These are phyloP conservation scores for Trypanosoma lewisi DNA, from an alignment of 208 protist genomes.

Conservation along the genomic window DNA sequence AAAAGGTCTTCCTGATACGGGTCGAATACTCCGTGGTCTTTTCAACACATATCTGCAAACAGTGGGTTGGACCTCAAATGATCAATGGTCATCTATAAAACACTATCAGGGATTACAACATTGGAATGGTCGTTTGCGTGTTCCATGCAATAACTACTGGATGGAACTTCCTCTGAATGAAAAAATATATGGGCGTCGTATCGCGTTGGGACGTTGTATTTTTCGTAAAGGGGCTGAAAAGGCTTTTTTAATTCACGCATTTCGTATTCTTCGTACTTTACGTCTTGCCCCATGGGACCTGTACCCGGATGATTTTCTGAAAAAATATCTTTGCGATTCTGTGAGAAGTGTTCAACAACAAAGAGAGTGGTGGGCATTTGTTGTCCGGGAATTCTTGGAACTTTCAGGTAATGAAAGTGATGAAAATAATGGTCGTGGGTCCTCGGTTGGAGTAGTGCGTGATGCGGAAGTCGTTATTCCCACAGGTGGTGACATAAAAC, in stretches of 20 bases:
- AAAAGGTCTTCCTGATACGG: constrained; percentile 13
- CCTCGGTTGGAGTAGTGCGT: background rate
- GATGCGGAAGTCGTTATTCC: constrained; percentile 24
- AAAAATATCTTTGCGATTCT: background rate
- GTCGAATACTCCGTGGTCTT: constrained; percentile 19
- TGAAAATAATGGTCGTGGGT: too few relatives aligned
- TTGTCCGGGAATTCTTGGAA: constrained; percentile 13
- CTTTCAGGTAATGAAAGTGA: background rate
- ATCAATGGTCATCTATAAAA: constrained; percentile 28
- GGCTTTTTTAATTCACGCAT: constrained; percentile 57
- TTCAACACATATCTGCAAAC: constrained; percentile 30
- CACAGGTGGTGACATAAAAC: constrained; percentile 4
- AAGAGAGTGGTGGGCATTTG: constrained; percentile 21
- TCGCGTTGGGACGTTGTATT: constrained; percentile 59
- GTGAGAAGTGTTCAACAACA: constrained; percentile 9
- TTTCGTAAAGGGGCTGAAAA: constrained; percentile 43
- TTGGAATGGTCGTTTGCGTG: constrained; percentile 13
- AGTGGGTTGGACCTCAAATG: constrained; percentile 6
- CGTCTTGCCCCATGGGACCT: constrained; percentile 45
- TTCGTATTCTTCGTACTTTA: constrained; percentile 48
- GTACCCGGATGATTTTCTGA: constrained; percentile 8
- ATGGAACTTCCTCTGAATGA: constrained; percentile 54
- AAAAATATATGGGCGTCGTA: constrained; percentile 32
- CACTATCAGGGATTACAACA: constrained; percentile 65
- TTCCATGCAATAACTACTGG: constrained; percentile 65